A percentile compares a stretch with the other conserved stretches of the same genome.
Conservation (phyloP, 2,329 filamentous ascomycete species). For the Xylaria sp. region DNA sequence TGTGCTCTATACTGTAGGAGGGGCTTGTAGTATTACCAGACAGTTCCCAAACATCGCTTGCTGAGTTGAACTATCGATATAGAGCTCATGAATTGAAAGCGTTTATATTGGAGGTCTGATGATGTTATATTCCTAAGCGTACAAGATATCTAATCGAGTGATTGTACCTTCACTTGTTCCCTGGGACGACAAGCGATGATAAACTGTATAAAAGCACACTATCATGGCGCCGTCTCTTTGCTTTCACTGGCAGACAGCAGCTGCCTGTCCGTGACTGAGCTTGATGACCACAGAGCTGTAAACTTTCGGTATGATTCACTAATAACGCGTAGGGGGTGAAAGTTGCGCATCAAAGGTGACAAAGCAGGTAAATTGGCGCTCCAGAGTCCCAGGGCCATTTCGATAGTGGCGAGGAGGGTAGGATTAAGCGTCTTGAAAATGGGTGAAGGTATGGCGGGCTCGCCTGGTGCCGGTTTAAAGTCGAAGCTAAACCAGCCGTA, state of each 20-base stretch:
- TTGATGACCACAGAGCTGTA: constrained; percentile 13
- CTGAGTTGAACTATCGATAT: too few relatives aligned
- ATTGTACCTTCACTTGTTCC: too few relatives aligned
- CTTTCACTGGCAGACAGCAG: not conserved
- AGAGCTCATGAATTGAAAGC: too few relatives aligned
- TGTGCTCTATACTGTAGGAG: too few relatives aligned
- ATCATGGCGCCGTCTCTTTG: not conserved
- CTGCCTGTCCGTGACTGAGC: not conserved
- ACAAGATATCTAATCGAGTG: too few relatives aligned
- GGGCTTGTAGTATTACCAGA: too few relatives aligned
- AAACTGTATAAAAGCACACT: too few relatives aligned
- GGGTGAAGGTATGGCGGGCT: constrained; percentile 20
- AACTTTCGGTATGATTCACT: constrained; percentile 21
- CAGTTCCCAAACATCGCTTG: too few relatives aligned
- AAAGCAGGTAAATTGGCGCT: constrained; percentile 26
- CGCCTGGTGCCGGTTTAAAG: constrained; percentile 24
- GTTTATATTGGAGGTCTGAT: too few relatives aligned
- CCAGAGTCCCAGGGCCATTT: constrained; percentile 27
- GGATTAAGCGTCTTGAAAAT: constrained; percentile 26
- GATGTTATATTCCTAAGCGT: too few relatives aligned
- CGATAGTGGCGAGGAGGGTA: constrained; percentile 28
- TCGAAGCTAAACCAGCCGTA: constrained; percentile 26
- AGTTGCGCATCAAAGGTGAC: constrained; percentile 24
- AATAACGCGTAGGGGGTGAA: constrained; percentile 20
- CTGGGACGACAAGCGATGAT: too few relatives aligned